Percentiles rank a stretch among this genome's conserved stretches.
Evolutionary conservation across 257 asterid genomes (phyloP).

Genomic region (Ajuga chamaepitys): DNA sequence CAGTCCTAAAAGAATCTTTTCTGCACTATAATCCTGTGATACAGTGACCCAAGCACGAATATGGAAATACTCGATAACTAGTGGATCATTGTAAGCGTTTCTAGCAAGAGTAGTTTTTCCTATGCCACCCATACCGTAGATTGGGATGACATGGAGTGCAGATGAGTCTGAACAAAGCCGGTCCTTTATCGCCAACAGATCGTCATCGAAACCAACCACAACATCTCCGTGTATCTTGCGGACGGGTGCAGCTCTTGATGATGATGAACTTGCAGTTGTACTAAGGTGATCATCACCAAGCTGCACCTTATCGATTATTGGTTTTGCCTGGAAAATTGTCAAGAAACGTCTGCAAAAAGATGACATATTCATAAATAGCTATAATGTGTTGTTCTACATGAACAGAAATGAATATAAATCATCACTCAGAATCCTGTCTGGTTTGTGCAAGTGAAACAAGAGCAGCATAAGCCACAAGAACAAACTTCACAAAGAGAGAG

Average conservation of each 20-base stretch:
- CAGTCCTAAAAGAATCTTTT: background rate
- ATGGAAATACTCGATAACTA: background rate
- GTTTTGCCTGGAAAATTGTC: background rate
- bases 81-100: background rate
- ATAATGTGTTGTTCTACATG: too few relatives aligned
- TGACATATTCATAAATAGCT: background rate
- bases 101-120: conserved; percentile 24
- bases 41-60: conserved; percentile 14
- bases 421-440: background rate
- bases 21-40: conserved; percentile 8
- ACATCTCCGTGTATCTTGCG: background rate
- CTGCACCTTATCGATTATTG: background rate
- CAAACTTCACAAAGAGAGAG: too few relatives aligned
- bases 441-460: background rate
- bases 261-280: background rate
- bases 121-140: conserved; percentile 14
- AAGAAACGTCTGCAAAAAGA: background rate
- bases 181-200: background rate
- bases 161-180: background rate
- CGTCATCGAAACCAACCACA: conserved; percentile 10
- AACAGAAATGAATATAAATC: background rate
- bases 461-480: background rate
- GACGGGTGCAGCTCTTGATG: background rate
- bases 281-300: too few relatives aligned
- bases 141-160: conserved; percentile 6